Conservation (phyloP, 331 rosid genomes). For the Malus hybrid region DNA sequence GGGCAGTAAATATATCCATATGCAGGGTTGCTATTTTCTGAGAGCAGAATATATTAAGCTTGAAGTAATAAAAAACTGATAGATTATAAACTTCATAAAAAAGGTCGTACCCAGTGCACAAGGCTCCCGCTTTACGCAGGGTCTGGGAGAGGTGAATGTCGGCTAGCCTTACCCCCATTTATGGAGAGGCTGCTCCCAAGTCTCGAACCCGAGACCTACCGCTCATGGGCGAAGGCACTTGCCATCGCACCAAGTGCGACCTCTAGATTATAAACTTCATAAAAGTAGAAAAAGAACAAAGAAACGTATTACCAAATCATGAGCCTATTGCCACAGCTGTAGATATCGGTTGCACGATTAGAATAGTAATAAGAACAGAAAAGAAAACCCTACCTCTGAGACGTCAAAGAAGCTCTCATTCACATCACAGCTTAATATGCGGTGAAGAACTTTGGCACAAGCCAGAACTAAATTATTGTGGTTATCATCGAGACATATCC, state of each 20-base stretch:
- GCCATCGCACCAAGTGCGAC: too few relatives aligned
- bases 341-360: too few relatives aligned
- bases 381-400: slow-evolving; percentile 47
- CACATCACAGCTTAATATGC: slow-evolving; percentile 59
- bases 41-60: slow-evolving; percentile 16
- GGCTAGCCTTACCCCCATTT: too few relatives aligned
- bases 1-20: slow-evolving; percentile 66
- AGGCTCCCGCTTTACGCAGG: too few relatives aligned
- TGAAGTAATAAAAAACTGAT: slow-evolving; percentile 1
- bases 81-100: neutral
- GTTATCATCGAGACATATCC: slow-evolving; percentile 90
- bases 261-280: neutral
- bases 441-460: slow-evolving; percentile 63
- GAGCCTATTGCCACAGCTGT: too few relatives aligned
- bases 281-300: neutral
- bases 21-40: slow-evolving; percentile 54
- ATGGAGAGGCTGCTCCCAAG: too few relatives aligned
- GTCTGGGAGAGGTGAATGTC: too few relatives aligned
- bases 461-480: slow-evolving; percentile 77
- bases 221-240: too few relatives aligned
- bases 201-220: too few relatives aligned
- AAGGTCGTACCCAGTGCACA: too few relatives aligned
- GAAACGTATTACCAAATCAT: neutral
- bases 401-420: slow-evolving; percentile 69
- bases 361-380: neutral